A percentile compares a stretch with the other conserved stretches of the same genome.
Evolutionary conservation across 768 basidiomycete genomes (phyloP).

Genomic region (Artomyces pyxidatus): DNA sequence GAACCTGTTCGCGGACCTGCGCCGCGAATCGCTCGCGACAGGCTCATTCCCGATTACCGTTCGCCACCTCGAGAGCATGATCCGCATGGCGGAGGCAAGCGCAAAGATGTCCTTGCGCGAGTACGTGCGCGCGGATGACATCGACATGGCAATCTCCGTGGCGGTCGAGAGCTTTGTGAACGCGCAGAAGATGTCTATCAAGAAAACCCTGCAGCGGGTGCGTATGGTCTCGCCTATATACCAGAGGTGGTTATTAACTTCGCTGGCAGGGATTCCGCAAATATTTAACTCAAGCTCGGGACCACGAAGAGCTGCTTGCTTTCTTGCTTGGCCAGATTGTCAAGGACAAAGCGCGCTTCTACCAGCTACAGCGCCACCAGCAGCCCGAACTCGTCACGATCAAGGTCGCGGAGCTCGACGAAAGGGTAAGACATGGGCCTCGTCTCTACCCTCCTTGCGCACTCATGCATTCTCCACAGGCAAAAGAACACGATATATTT

Average conservation of each 20-base stretch:
- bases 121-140: conserved; percentile 92
- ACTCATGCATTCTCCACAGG: conserved; percentile 36
- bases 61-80: conserved; percentile 97
- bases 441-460: conserved; percentile 10
- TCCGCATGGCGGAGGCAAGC: conserved; percentile 97
- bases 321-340: conserved; percentile 91
- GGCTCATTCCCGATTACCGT: conserved; percentile 99
- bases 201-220: conserved; percentile 94
- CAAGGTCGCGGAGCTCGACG: conserved; percentile 77
- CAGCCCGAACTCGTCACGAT: conserved; percentile 74
- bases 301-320: conserved; percentile 91
- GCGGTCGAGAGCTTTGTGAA: conserved; percentile 92
- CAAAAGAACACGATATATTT: conserved; percentile 95
- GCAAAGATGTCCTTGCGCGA: conserved; percentile 98
- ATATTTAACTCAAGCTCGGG: conserved; percentile 91
- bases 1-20: conserved; percentile 88
- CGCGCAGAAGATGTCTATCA: conserved; percentile 97
- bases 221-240: conserved; percentile 20
- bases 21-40: conserved; percentile 92
- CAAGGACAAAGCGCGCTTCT: conserved; percentile 84
- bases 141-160: conserved; percentile 95
- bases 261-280: conserved; percentile 81
- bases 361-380: conserved; percentile 68
- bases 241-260: no score
- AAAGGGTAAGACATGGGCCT: conserved; percentile 49